Evolutionary conservation across 2,329 filamentous ascomycete genomes (phyloP), one percentile per base, ranked within the genome.

Genomic region (Passalora sequoiae): DNA sequence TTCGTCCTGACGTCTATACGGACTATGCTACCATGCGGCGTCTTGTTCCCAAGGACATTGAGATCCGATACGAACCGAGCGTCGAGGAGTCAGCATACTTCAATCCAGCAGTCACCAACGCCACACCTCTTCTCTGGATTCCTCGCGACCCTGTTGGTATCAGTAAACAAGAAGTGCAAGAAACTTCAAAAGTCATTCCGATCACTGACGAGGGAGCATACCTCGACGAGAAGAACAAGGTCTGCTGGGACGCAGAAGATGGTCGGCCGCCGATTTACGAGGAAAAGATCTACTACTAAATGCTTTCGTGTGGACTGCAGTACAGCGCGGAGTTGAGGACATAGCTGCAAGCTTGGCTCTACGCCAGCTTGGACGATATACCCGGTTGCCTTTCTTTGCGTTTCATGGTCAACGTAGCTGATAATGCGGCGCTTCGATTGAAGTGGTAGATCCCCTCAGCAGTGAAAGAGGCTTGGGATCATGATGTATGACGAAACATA

Each of bases 121-220:
- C 73, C 54, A 66, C 77, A 1, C 85, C 86, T 2, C 68, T 87
- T 21, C 71, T 95, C n/a, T 95, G 89, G 89, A 85, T 95, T 42
- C 87, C 89, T 0, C 73, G 78, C 45, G 89, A 95, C 58, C 67
- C 75, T 1, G 77, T 81, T 17, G 85, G 87, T 7, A 77, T 95
- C 30, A 87, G 81, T 41, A 74, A 74, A 56, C 85, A 94, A 61
- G 89, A 94, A 65, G 73, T 92, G 40, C 72, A 72, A 9, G 84
- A 92, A 56, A 85, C 84, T 1, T 72, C 72, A 53, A 78, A 76
- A 57, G 76, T 86, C 22, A 85, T 88, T 21, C 78, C 82, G 1
- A 91, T 94, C 51, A 89, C 85, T 0, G 88, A 95, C 54, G 84
- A 87, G 53, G 84, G 82, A 13, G 84, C 84, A 32, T 75, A 69